These are phyloP conservation scores for Pleurozium schreberi DNA, from an alignment of 225 moss, liverwort and hornwort species.

Conservation along the genomic window DNA sequence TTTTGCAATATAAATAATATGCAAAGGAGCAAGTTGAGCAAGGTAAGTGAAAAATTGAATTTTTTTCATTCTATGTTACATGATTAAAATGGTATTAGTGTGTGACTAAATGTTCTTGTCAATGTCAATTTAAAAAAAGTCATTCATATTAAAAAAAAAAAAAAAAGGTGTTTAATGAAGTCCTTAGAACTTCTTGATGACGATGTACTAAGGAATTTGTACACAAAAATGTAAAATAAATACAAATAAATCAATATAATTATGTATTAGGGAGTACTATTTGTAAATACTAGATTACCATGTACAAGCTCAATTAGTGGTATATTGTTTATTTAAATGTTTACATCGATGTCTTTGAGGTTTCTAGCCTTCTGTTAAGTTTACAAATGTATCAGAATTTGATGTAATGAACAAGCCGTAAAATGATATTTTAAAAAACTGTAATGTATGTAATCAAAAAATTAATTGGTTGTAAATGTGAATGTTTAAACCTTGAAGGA, in stretches of 20 bases:
- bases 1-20: background rate
- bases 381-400: background rate
- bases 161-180: too few relatives aligned
- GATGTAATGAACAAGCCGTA: background rate
- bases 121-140: background rate
- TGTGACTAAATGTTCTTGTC: background rate
- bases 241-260: background rate
- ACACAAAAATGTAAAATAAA: background rate
- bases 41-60: background rate
- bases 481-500: too few relatives aligned
- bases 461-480: background rate
- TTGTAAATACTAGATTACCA: background rate
- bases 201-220: background rate
- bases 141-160: background rate
- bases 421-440: background rate
- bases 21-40: background rate
- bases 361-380: fast-evolving
- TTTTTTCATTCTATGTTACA: background rate
- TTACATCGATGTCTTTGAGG: background rate
- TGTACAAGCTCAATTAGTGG: background rate
- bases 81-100: background rate
- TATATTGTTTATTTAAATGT: too few relatives aligned
- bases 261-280: background rate
- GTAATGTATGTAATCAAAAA: too few relatives aligned
- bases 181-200: background rate